These are phyloP conservation scores for Testicularia cyperi DNA, from an alignment of 1,284 basidiomycete genomes.

Conservation along the genomic window DNA sequence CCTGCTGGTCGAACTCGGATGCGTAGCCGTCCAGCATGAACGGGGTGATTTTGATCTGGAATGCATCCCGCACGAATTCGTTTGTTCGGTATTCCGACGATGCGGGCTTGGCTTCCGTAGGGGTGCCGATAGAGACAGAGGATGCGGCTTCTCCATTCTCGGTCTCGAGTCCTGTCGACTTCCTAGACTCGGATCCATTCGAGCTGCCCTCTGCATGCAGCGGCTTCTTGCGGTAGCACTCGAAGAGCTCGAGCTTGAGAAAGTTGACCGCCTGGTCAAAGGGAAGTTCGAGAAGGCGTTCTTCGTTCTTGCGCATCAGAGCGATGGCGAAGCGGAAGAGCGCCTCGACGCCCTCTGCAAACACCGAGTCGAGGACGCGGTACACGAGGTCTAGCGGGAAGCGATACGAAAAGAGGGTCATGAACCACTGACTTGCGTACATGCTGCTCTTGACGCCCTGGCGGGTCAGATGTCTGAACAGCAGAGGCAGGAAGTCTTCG, in stretches of 20 bases:
- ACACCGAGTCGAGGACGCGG: constrained; percentile 88
- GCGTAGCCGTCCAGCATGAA: constrained; percentile 51
- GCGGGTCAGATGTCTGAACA: constrained; percentile 86
- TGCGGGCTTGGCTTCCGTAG: too few species aligned
- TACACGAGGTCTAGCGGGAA: constrained; percentile 93
- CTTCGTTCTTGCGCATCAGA: constrained; percentile 84
- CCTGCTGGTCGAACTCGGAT: constrained; percentile 53
- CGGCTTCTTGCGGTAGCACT: constrained; percentile 36
- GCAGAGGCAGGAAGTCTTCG: constrained; percentile 85
- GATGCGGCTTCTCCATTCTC: not conserved
- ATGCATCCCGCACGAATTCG: constrained; percentile 55
- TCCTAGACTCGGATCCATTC: too few species aligned
- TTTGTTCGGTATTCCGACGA: constrained; percentile 26
- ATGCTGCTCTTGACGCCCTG: constrained; percentile 87
- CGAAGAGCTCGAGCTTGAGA: constrained; percentile 49
- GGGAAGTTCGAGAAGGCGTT: constrained; percentile 56
- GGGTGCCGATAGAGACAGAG: too few species aligned
- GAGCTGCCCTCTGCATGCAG: too few species aligned
- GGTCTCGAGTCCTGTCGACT: too few species aligned
- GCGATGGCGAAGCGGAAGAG: constrained; percentile 92
- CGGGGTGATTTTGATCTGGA: constrained; percentile 51
- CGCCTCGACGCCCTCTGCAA: constrained; percentile 94
- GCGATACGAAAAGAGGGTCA: constrained; percentile 70
- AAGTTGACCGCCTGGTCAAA: constrained; percentile 53
- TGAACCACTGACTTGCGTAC: constrained; percentile 95